These are phyloP conservation scores for Fusarium brevicatenulatum DNA, from an alignment of 2,329 filamentous ascomycete genomes.

Conservation along the genomic window DNA sequence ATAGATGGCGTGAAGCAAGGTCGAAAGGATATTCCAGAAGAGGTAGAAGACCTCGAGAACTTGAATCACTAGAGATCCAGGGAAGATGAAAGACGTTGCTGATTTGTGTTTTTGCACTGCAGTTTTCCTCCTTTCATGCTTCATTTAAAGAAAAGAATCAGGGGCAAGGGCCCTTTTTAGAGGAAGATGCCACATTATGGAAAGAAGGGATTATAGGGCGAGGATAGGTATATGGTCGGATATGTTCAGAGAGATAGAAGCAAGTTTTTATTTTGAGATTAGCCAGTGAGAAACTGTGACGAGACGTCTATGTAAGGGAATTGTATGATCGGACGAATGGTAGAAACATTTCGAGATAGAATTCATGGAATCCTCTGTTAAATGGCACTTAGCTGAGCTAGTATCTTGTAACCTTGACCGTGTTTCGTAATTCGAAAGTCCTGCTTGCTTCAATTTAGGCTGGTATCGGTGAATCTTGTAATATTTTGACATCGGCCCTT, in stretches of 20 bases:
- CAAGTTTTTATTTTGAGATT: neutral
- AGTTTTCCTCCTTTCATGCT: neutral
- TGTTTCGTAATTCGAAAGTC: neutral
- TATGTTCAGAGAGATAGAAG: neutral
- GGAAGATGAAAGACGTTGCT: neutral
- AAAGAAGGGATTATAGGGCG: neutral
- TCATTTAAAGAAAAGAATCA: neutral
- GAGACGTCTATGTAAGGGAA: neutral
- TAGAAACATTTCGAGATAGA: too few species aligned
- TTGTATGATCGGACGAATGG: neutral
- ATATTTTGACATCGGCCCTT: fast-evolving
- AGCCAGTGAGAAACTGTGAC: neutral
- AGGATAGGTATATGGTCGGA: neutral
- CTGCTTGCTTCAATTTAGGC: neutral
- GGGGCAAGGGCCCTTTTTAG: neutral
- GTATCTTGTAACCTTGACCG: too few species aligned
- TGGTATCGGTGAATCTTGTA: neutral
- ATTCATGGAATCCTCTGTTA: fast-evolving
- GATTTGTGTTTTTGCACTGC: neutral
- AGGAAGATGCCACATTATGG: neutral
- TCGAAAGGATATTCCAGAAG: slow-evolving; percentile 35
- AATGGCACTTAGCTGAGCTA: neutral
- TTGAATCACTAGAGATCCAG: neutral
- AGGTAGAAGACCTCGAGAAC: neutral
- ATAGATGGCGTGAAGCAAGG: slow-evolving; percentile 64